A percentile compares a stretch with the other conserved stretches of the same genome.
phyloP scores from a whole-genome alignment of 768 basidiomycete species.

The Tremella yokohamensis region DNA sequence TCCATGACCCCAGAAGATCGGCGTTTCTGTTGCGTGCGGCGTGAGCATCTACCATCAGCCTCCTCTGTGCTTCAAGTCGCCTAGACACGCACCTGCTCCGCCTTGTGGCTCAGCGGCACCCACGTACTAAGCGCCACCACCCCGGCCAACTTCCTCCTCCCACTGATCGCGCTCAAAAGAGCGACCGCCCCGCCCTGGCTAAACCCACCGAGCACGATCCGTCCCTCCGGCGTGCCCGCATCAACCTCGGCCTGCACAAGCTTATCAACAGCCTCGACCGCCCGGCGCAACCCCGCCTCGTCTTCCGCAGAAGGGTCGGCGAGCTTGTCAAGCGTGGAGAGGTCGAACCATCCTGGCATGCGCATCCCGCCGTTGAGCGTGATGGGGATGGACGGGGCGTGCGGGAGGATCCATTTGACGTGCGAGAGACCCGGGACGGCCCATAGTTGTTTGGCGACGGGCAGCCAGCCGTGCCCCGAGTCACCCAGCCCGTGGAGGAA shows the following conservation, averaged over 20 bases:
- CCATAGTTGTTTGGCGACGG: constrained; percentile 68
- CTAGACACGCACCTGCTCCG: constrained; percentile 53
- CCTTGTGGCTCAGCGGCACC: constrained; percentile 65
- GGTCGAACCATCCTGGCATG: constrained; percentile 66
- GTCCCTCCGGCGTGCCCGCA: constrained; percentile 63
- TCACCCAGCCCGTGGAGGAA: constrained; percentile 69
- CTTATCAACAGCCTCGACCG: constrained; percentile 61
- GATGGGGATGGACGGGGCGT: constrained; percentile 66
- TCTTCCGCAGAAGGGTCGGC: constrained; percentile 60
- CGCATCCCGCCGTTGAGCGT: constrained; percentile 68
- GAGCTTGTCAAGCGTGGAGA: constrained; percentile 58
- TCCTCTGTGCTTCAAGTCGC: neutral
- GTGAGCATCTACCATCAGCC: constrained; percentile 59
- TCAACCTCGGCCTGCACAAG: constrained; percentile 73
- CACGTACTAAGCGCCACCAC: constrained; percentile 72
- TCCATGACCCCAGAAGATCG: constrained; percentile 87
- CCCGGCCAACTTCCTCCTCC: constrained; percentile 67
- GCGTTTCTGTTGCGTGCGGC: constrained; percentile 60
- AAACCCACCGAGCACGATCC: constrained; percentile 84
- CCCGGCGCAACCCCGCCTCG: constrained; percentile 68
- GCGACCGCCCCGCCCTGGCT: constrained; percentile 78
- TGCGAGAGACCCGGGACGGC: constrained; percentile 60
- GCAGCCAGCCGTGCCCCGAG: constrained; percentile 63
- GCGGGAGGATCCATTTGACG: constrained; percentile 85
- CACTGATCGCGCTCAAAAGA: constrained; percentile 69